Evolutionary conservation across 192 early-diverging fungal genomes (phyloP), one percentile per base, ranked within the genome.

Genomic region (Coemansia umbellata): DNA sequence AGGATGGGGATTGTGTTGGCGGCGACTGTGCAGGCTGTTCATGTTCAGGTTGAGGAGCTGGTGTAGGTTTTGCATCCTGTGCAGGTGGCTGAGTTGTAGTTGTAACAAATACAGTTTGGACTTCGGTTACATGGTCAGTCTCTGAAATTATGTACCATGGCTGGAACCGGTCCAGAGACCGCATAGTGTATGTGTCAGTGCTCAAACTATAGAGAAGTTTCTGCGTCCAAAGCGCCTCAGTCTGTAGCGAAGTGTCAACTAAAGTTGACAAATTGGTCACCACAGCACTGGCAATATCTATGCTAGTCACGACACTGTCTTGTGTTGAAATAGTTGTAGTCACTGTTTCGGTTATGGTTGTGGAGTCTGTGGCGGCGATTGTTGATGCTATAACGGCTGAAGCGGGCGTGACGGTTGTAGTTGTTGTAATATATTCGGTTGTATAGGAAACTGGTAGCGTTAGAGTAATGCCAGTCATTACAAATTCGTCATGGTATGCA

Each of bases 141-240:
- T 26, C 10, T 1, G 24, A 27, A 26, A 22, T 45, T 6, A 45
- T 8, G 21, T 27, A 45, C 5, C 28, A 45, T 2, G 43, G 43
- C 26, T 45, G 43, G 43, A 45, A 45, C 26, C 43, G 24, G 43
- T 45, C 43, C 6, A 45, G 43, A 5, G 43, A 45, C 4, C 43
- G 43, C 43, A 45, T 45, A n/a, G 43, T 45, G 2, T 28, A 45
- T 6, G 17, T n/a, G 1, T 45, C 22, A 5, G 43, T 45, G 3
- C 11, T n/a, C 28, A 26, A 27, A 5, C 11, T 26, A 10, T 28
- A 11, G 7, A 45, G 8, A 11, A 45, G 11, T 15, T 9, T 45
- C 43, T 45, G 43, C 2, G 24, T 26, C 43, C 43, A 45, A 11
- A 45, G 8, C 28, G 11, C 1, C 1, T 45, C 43, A 15, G 43